These are phyloP conservation scores for Antitrichia curtipendula DNA, from an alignment of 225 moss, liverwort and hornwort species.

Conservation along the genomic window DNA sequence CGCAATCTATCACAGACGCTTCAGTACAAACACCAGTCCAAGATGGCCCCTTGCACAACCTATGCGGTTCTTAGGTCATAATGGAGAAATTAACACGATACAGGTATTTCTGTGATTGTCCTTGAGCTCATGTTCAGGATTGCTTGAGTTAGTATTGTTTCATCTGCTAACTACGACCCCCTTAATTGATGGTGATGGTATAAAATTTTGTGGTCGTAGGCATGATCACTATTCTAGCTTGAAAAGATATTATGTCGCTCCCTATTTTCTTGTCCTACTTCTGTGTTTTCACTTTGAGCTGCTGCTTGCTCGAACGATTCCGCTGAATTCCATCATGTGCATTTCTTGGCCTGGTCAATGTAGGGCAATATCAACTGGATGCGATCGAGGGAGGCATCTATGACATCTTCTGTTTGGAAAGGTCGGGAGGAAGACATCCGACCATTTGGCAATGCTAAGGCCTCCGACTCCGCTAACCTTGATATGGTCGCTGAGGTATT, in stretches of 20 bases:
- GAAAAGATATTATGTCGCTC: not conserved
- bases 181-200: not conserved
- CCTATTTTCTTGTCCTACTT: not conserved
- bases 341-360: not conserved
- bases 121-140: not conserved
- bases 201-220: not conserved
- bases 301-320: not conserved
- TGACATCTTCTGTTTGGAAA: constrained; percentile 81
- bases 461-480: constrained; percentile 85
- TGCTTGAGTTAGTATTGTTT: not conserved
- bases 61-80: constrained; percentile 89
- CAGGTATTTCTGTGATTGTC: constrained; percentile 35
- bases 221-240: not conserved
- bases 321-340: not conserved
- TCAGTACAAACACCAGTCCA: constrained; percentile 85
- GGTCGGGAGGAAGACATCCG: constrained; percentile 78
- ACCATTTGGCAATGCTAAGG: constrained; percentile 63
- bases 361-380: constrained; percentile 94
- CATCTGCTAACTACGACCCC: not conserved
- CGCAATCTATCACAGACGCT: constrained; percentile 86
- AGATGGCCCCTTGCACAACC: constrained; percentile 93
- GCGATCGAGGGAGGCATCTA: constrained; percentile 66
- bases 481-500: constrained; percentile 79
- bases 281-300: not conserved
- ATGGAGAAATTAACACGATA: constrained; percentile 89